These are phyloP conservation scores for Didymella pomorum DNA, from an alignment of 2,329 filamentous ascomycete species.

Conservation along the genomic window DNA sequence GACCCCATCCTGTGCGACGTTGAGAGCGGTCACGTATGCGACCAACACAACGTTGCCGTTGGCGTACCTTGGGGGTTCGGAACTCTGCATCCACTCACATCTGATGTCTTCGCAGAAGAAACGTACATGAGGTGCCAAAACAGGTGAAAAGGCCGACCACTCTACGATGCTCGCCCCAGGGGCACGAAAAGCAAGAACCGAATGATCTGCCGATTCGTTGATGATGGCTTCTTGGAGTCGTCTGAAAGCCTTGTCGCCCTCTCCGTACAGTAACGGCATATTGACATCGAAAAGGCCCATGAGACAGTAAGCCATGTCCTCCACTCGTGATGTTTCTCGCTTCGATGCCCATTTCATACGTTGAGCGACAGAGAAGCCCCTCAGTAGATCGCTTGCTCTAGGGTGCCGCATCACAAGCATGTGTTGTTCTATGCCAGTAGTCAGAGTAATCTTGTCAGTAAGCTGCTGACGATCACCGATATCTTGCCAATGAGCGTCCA, in stretches of 20 bases:
- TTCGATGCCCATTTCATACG: background rate
- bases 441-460: background rate
- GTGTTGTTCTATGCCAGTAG: background rate
- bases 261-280: background rate
- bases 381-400: background rate
- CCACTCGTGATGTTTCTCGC: background rate
- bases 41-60: background rate
- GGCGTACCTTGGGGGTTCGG: background rate
- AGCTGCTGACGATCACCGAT: background rate
- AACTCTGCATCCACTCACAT: background rate
- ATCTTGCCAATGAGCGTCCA: background rate
- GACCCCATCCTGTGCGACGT: background rate
- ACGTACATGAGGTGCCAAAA: background rate
- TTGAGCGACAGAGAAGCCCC: background rate
- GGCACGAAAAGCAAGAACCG: background rate
- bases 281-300: constrained; percentile 1
- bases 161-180: too few relatives aligned
- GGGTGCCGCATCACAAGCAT: background rate
- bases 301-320: background rate
- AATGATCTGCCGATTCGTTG: background rate
- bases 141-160: background rate
- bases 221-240: background rate
- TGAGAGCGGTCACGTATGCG: background rate
- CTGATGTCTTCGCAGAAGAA: background rate
- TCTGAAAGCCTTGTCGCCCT: background rate